Evolutionary conservation across 345 rosid genomes (phyloP).

Genomic region (Populus davidiana): DNA sequence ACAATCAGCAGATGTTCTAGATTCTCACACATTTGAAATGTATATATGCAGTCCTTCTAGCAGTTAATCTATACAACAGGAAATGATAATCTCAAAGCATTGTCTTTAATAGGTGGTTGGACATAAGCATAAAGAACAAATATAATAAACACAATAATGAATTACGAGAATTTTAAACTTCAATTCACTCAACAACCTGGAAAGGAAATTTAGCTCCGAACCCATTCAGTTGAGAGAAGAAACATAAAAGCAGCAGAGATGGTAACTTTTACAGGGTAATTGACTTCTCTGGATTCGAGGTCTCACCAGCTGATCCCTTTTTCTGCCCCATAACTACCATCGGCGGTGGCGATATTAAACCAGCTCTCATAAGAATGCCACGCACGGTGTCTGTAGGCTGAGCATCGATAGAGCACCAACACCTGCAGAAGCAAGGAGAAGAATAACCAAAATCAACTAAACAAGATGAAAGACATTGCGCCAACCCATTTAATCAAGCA

Average conservation of each 20-base stretch:
- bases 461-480: not conserved
- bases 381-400: slow-evolving; percentile 15
- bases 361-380: slow-evolving; percentile 14
- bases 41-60: too few relatives aligned
- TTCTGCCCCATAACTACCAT: slow-evolving; percentile 9
- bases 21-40: too few relatives aligned
- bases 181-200: not conserved
- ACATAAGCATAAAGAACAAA: not conserved
- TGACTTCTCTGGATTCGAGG: not conserved
- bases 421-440: slow-evolving; percentile 1
- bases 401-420: slow-evolving; percentile 16
- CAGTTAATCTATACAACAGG: too few relatives aligned
- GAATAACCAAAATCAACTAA: not conserved
- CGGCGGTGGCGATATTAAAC: slow-evolving; percentile 11
- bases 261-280: not conserved
- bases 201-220: not conserved
- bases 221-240: not conserved
- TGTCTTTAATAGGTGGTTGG: not conserved
- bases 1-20: too few relatives aligned
- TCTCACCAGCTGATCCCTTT: not conserved
- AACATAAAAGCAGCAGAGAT: not conserved
- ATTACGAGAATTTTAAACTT: not conserved
- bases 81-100: too few relatives aligned
- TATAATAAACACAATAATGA: not conserved
- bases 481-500: not conserved